Conservation (phyloP, 2,329 filamentous ascomycete species). For the Diaporthe vexans region DNA sequence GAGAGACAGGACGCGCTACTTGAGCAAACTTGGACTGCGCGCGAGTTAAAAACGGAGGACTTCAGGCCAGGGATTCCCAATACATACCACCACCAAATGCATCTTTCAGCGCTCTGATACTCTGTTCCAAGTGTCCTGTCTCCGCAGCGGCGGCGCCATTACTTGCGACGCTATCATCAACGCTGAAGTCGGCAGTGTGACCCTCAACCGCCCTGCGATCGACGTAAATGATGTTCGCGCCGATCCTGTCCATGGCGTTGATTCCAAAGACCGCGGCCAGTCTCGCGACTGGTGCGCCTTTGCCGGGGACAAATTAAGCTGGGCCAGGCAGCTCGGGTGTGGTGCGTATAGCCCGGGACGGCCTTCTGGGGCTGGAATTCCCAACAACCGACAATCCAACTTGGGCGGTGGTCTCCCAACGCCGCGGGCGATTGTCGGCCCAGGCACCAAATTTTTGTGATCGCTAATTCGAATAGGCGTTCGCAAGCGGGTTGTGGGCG, state of each 20-base stretch:
- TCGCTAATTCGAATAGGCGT: conserved; percentile 21
- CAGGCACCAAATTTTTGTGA: conserved; percentile 39
- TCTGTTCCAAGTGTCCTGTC: conserved; percentile 58
- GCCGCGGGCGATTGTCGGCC: conserved; percentile 41
- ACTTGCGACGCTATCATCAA: conserved; percentile 44
- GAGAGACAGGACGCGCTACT: conserved; percentile 67
- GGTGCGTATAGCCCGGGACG: conserved; percentile 31
- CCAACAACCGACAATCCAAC: conserved; percentile 41
- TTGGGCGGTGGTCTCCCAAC: conserved; percentile 42
- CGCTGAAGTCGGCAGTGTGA: conserved; percentile 48
- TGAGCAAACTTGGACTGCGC: conserved; percentile 67
- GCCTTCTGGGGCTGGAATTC: conserved; percentile 42
- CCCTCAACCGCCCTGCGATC: conserved; percentile 66
- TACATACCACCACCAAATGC: conserved; percentile 68
- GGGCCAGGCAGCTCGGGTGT: conserved; percentile 38
- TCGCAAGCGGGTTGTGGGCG: conserved; percentile 22
- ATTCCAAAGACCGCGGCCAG: conserved; percentile 68
- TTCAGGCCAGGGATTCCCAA: neutral
- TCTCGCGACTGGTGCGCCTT: conserved; percentile 72
- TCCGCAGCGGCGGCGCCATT: conserved; percentile 51
- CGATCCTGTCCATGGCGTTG: conserved; percentile 68
- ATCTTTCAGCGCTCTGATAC: conserved; percentile 64
- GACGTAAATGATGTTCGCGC: conserved; percentile 73
- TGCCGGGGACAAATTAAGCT: conserved; percentile 53
- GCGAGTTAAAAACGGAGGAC: conserved; percentile 26